Evolutionary conservation across 495 filamentous ascomycete species (phyloP).

Genomic region (Aspergillus sclerotiicarbonarius): DNA sequence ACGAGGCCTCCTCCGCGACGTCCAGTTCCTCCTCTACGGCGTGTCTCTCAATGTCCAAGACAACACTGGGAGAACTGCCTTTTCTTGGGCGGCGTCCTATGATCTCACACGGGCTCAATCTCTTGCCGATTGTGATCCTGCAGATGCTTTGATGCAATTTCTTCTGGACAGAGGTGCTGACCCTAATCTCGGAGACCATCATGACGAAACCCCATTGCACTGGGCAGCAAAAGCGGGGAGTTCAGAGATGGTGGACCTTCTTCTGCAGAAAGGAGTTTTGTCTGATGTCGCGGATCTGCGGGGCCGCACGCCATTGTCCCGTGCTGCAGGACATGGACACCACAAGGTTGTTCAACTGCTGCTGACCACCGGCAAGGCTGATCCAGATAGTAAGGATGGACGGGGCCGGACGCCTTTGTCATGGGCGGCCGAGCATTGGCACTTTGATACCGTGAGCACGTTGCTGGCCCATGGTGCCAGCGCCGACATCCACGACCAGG

Average conservation of each 20-base stretch:
- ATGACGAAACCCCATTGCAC: conserved; percentile 16
- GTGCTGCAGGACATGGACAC: conserved; percentile 14
- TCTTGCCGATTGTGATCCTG: background rate
- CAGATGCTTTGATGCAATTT: conserved; percentile 10
- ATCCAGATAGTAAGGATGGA: conserved; percentile 15
- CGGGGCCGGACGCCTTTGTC: conserved; percentile 18
- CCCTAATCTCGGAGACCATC: conserved; percentile 8
- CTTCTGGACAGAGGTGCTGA: conserved; percentile 14
- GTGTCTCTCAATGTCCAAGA: conserved; percentile 25
- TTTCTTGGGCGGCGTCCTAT: conserved; percentile 24
- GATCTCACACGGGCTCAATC: background rate
- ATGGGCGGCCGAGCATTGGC: conserved; percentile 16
- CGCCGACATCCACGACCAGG: conserved; percentile 13
- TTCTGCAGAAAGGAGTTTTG: conserved; percentile 13
- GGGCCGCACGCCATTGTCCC: conserved; percentile 20
- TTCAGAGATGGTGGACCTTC: conserved; percentile 12
- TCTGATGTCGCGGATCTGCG: conserved; percentile 9
- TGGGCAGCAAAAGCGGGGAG: conserved; percentile 17
- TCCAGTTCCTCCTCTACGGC: conserved; percentile 7
- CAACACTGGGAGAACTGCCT: conserved; percentile 26
- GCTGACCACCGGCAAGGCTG: conserved; percentile 11
- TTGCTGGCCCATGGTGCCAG: conserved; percentile 14
- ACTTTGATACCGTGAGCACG: conserved; percentile 12
- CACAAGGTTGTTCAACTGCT: conserved; percentile 12
- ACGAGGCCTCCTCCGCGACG: conserved; percentile 4